Evolutionary conservation across 2,329 filamentous ascomycete species (phyloP), one percentile per base, ranked within the genome.

Genomic region (Colletotrichum graminicola): DNA sequence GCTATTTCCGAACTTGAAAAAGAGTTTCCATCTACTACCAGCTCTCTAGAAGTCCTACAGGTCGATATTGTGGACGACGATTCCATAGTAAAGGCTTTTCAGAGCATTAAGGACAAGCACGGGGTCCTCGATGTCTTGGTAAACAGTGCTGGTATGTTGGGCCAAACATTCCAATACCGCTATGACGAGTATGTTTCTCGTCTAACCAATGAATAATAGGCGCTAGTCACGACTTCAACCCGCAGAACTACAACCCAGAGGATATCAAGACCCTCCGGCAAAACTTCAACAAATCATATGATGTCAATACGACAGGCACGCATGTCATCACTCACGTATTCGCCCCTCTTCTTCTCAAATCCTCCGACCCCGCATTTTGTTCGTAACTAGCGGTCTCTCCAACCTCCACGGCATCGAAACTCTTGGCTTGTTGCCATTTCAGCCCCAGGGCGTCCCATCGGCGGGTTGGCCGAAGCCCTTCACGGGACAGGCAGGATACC

Each of bases 31-130:
- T 61, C 78, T 0, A 80, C 83, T 0, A 62, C 77, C 16, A 87
- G 82, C 71, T 82, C 80, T 2, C 72, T 90, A 16, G 80, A 82
- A 41, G 72, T 82, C 0, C 63, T 91, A 0, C 84, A 87, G 71
- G 77, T 91, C 59, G 88, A 91, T 75, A 78, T 91, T 23, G 79
- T 81, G 49, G 81, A 83, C 23, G 88, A 91, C 75, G 77, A 80
- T 0, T 88, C 86, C 0, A 82, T 82, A 67, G 39, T 74, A 4
- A 73, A 73, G 1, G 76, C 77, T 0, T 79, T 78, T 26, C 73
- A 77, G 8, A 65, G 74, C 47, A 71, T 82, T n/a, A 69, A 76
- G 49, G 62, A 68, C 5, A 71, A 75, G 16, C 74, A 75, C 45
- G 80, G 76, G 16, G 70, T 75, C 26, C 39, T 82, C 4, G 80